Percentiles rank a stretch among this genome's conserved stretches.
Conservation (phyloP, 768 basidiomycete species). For the Mycena rebaudengoi region DNA sequence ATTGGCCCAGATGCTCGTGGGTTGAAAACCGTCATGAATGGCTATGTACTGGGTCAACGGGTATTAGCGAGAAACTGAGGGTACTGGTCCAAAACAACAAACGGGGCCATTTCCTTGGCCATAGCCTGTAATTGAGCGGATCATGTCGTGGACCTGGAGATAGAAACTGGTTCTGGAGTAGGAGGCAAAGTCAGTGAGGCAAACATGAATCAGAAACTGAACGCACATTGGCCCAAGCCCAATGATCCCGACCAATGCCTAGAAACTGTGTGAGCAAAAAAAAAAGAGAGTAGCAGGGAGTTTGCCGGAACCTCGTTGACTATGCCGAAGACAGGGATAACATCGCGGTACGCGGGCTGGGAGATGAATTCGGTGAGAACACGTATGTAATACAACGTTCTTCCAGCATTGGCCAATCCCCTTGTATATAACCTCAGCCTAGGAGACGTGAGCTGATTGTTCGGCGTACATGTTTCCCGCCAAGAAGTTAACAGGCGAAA, state of each 20-base stretch:
- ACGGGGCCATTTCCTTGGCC: conserved; percentile 72
- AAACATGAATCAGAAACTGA: too few species aligned
- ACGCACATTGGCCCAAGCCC: too few species aligned
- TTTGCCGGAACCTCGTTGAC: conserved; percentile 73
- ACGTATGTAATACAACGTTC: conserved; percentile 79
- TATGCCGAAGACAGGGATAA: conserved; percentile 69
- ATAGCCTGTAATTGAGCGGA: conserved; percentile 73
- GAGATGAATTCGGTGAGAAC: conserved; percentile 82
- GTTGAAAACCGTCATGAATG: conserved; percentile 57
- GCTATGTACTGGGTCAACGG: conserved; percentile 57
- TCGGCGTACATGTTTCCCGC: conserved; percentile 65
- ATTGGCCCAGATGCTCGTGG: conserved; percentile 50
- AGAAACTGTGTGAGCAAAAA: not conserved
- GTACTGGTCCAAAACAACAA: not conserved
- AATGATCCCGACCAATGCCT: conserved; percentile 20
- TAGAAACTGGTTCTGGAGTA: conserved; percentile 43
- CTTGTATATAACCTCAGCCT: not conserved
- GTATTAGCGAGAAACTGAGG: not conserved
- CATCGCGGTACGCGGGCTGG: conserved; percentile 69
- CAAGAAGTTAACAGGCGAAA: conserved; percentile 67
- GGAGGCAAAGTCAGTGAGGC: too few species aligned
- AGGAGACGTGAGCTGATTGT: not conserved
- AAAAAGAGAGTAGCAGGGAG: conserved; percentile 44
- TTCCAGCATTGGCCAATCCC: conserved; percentile 85
- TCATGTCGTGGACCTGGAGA: conserved; percentile 64